A percentile compares a stretch with the other conserved stretches of the same genome.
Conservation (phyloP, 768 basidiomycete genomes). For the Tylopilus rubrobrunneus region DNA sequence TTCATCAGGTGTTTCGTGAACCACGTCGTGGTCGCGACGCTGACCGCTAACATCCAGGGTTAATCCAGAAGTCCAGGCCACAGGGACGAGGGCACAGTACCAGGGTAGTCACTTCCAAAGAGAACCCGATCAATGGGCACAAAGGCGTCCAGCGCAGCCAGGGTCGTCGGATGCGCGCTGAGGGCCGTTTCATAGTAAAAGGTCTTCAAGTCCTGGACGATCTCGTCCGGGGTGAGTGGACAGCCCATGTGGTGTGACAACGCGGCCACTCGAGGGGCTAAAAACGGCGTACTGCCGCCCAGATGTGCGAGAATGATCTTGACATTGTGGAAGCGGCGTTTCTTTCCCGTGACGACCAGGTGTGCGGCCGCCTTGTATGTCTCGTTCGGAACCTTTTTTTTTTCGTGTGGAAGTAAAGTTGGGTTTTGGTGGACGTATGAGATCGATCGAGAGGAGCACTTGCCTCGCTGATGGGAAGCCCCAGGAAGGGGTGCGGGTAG, state of each 20-base stretch:
- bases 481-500: slow-evolving; percentile 58
- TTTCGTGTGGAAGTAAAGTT: neutral
- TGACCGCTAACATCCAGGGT: slow-evolving; percentile 45
- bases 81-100: slow-evolving; percentile 33
- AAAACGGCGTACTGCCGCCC: slow-evolving; percentile 63
- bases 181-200: slow-evolving; percentile 78
- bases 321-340: slow-evolving; percentile 55
- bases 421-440: slow-evolving; percentile 1
- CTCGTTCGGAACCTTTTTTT: slow-evolving; percentile 67
- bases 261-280: slow-evolving; percentile 66
- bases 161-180: slow-evolving; percentile 50
- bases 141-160: slow-evolving; percentile 50
- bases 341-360: slow-evolving; percentile 68
- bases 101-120: slow-evolving; percentile 77
- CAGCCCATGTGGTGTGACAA: slow-evolving; percentile 72
- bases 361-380: slow-evolving; percentile 80
- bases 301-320: slow-evolving; percentile 71
- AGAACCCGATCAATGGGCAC: slow-evolving; percentile 49
- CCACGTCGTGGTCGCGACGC: slow-evolving; percentile 53
- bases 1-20: slow-evolving; percentile 52
- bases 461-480: slow-evolving; percentile 68
- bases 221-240: slow-evolving; percentile 55
- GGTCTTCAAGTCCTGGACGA: slow-evolving; percentile 61
- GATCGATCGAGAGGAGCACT: slow-evolving; percentile 8
- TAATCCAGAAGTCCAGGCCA: neutral